A percentile compares a stretch with the other conserved stretches of the same genome.
Evolutionary conservation across 106 monocot genomes (phyloP).

Genomic region (Apostasia ramifera): DNA sequence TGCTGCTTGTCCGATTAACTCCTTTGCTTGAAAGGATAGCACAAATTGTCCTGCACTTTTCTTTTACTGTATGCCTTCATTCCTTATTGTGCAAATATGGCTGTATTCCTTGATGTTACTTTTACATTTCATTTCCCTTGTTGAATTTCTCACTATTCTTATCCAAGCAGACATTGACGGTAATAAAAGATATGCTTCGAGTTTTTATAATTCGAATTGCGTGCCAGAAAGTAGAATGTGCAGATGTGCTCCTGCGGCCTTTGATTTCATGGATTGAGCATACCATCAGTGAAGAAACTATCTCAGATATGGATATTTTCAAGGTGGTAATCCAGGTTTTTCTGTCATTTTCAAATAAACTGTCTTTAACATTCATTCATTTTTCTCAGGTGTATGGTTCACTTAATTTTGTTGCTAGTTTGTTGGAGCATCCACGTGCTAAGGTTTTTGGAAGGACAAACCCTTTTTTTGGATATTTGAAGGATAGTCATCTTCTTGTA

Average conservation of each 20-base stretch:
- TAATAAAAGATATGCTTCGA: slow-evolving; percentile 89
- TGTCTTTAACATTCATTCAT: background rate
- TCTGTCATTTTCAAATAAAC: background rate
- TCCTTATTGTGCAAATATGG: background rate
- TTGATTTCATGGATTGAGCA: slow-evolving; percentile 60
- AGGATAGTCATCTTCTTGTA: background rate
- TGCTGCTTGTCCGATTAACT: slow-evolving; percentile 53
- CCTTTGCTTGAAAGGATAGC: slow-evolving; percentile 75
- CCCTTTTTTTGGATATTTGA: background rate
- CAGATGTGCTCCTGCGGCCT: slow-evolving; percentile 62
- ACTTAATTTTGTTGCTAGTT: slow-evolving; percentile 68
- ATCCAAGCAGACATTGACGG: slow-evolving; percentile 56
- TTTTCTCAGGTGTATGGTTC: slow-evolving; percentile 66
- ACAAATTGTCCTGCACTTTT: slow-evolving; percentile 62
- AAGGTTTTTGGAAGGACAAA: slow-evolving; percentile 35
- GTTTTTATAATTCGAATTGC: slow-evolving; percentile 80
- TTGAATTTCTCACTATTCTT: background rate
- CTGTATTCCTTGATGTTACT: background rate
- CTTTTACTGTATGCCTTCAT: slow-evolving; percentile 57
- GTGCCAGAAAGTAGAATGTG: slow-evolving; percentile 66
- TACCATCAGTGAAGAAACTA: slow-evolving; percentile 32
- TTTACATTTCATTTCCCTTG: background rate
- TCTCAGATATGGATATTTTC: slow-evolving; percentile 53
- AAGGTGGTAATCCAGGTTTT: slow-evolving; percentile 37
- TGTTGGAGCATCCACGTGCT: slow-evolving; percentile 70